These are phyloP conservation scores for Kwoniella dejecticola DNA, from an alignment of 768 basidiomycete species.

Conservation along the genomic window DNA sequence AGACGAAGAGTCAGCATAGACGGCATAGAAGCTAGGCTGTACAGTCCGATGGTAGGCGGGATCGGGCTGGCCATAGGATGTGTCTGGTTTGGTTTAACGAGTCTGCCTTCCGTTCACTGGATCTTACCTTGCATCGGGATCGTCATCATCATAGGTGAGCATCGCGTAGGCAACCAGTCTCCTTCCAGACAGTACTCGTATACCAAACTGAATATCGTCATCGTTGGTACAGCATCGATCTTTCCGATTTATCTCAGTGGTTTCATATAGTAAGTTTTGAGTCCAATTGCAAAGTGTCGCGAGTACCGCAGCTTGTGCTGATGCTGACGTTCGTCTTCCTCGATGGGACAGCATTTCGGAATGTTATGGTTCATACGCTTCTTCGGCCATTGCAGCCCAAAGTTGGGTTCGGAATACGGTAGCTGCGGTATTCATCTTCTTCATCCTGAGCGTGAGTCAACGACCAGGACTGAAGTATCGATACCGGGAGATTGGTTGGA, in stretches of 20 bases:
- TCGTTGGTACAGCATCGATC: not conserved
- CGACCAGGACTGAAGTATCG: no score
- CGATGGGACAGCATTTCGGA: slow-evolving; percentile 60
- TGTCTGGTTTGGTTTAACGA: slow-evolving; percentile 73
- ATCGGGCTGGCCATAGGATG: slow-evolving; percentile 48
- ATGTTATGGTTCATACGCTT: slow-evolving; percentile 65
- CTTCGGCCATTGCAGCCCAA: slow-evolving; percentile 71
- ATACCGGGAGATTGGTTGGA: no score
- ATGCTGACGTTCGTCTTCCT: not conserved
- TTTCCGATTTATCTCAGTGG: slow-evolving; percentile 24
- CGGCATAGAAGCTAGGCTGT: slow-evolving; percentile 53
- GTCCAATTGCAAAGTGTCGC: not conserved
- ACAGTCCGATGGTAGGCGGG: slow-evolving; percentile 49
- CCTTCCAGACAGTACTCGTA: not conserved
- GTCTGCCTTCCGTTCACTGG: slow-evolving; percentile 64
- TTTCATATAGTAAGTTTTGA: slow-evolving; percentile 60
- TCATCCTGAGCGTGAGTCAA: slow-evolving; percentile 43
- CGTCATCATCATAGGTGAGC: slow-evolving; percentile 58
- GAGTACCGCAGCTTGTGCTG: not conserved
- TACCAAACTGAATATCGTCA: not conserved
- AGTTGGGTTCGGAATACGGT: slow-evolving; percentile 62
- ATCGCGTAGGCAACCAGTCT: not conserved
- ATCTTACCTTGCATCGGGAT: slow-evolving; percentile 66
- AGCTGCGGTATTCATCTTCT: slow-evolving; percentile 63
- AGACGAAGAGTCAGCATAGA: slow-evolving; percentile 35